Base-by-base conservation (phyloP, 768 basidiomycete genomes). In the Lenzites betulinus region DNA sequence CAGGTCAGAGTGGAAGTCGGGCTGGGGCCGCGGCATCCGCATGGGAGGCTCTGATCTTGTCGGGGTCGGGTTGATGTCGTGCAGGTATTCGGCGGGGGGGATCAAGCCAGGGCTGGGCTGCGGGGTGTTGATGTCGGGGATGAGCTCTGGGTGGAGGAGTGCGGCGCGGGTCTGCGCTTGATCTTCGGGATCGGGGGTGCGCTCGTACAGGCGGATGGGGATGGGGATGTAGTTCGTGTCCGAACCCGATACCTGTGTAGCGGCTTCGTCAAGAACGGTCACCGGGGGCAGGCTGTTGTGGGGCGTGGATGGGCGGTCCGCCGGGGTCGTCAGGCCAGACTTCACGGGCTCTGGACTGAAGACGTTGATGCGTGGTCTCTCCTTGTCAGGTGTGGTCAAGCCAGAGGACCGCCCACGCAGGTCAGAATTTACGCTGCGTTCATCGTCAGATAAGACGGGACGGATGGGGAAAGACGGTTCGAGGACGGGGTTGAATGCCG, bases 361-460 rank as follows among this genome's bases (percentile, higher is more conserved):
- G 28, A 62, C 51, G 30, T 49, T 39, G 62, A 63, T 20, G 58
- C 58, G 52, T 5, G 59, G 39, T 46, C 58, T 64, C 39, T 59
- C 64, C 50, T 18, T 30, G 15, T 52, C 62, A 23, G 72, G 64
- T 1, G 67, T 69, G 4, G 70, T 71, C 35, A 71, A 58, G 8
- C 67, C 67, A 4, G 70, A 71, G 3, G 43, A 39, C 28, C 60
- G 43, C 28, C 36, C 49, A 20, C 51, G 30, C 18, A 54, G 36
- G 43, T 42, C 38, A 25, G 62, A 55, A 35, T 55, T 54, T 9
- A 55, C 43, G 51, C 65, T 65, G 56, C 54, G 54, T 41, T 67
- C 50, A 33, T 63, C 51, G 62, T 65, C 46, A 36, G 62, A 58
- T 25, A 60, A 50, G 20, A 51, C 35, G 28, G 54, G 48, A 15